Evolutionary conservation across 441 rosid species (phyloP).

Genomic region (Erysimum cheiri): DNA sequence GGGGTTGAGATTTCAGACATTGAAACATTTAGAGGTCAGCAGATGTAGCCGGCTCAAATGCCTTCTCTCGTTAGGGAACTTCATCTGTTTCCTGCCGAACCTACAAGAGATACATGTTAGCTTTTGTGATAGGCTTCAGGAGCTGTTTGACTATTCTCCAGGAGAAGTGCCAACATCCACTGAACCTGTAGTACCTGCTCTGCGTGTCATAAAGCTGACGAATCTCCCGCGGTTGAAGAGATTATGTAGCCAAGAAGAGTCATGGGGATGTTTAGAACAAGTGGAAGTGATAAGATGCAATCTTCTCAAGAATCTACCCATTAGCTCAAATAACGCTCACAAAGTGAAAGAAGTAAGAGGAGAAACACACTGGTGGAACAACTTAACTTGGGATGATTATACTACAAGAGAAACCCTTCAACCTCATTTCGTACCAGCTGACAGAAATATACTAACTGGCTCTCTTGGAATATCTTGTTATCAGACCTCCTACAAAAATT

Average conservation of each 20-base stretch:
- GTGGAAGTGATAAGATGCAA: constrained; percentile 39
- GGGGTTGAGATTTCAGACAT: constrained; percentile 40
- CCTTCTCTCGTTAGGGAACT: constrained; percentile 38
- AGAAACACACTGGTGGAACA: constrained; percentile 44
- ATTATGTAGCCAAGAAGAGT: constrained; percentile 25
- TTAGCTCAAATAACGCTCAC: constrained; percentile 15
- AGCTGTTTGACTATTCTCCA: constrained; percentile 32
- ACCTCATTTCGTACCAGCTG: constrained; percentile 25
- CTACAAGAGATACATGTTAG: constrained; percentile 42
- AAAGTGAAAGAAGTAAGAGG: constrained; percentile 42
- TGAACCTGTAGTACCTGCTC: constrained; percentile 38
- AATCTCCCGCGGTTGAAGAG: constrained; percentile 30
- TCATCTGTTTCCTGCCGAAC: constrained; percentile 34
- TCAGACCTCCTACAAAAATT: not conserved
- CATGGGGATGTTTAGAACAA: constrained; percentile 34
- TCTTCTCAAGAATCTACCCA: constrained; percentile 36
- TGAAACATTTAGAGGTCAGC: constrained; percentile 43
- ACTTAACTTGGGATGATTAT: constrained; percentile 39
- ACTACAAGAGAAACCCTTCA: constrained; percentile 35
- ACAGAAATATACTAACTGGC: not conserved
- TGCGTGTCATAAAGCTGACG: constrained; percentile 34
- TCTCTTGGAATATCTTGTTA: not conserved
- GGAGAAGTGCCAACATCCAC: constrained; percentile 14
- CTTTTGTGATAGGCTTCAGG: constrained; percentile 38
- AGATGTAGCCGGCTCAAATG: constrained; percentile 32